phyloP scores from a whole-genome alignment of 768 basidiomycete genomes.

The Naganishia vaughanmartiniae region DNA sequence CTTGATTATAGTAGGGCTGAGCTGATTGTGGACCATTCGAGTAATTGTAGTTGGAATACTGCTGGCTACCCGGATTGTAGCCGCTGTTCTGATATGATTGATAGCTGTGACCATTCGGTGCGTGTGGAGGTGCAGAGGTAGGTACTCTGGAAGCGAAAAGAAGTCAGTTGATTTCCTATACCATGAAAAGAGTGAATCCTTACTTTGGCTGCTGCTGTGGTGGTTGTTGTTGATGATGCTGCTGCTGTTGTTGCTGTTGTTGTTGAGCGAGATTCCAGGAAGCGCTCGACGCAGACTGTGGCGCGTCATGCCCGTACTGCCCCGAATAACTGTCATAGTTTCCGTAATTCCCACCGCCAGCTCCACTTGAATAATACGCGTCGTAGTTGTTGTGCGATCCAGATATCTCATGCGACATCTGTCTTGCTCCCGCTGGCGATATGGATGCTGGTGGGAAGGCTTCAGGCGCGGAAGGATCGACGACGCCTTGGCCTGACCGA shows the following conservation, averaged over 20 bases:
- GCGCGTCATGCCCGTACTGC: constrained; percentile 29
- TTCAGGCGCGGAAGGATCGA: constrained; percentile 12
- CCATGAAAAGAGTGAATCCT: not conserved
- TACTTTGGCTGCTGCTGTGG: constrained; percentile 1
- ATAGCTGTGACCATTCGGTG: not conserved
- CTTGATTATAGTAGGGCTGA: constrained; percentile 18
- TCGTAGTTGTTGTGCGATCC: constrained; percentile 27
- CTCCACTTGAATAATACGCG: not conserved
- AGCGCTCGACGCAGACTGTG: constrained; percentile 32
- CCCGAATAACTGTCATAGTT: constrained; percentile 29
- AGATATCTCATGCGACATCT: constrained; percentile 19
- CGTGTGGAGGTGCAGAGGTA: constrained; percentile 34
- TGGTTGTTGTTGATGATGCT: constrained; percentile 26
- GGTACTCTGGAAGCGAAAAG: constrained; percentile 24
- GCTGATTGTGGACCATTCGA: constrained; percentile 15
- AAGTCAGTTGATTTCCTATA: not conserved
- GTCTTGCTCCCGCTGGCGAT: constrained; percentile 7
- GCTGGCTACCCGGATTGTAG: not conserved
- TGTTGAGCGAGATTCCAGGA: constrained; percentile 27
- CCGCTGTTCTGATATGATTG: not conserved
- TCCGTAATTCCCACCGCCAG: constrained; percentile 7
- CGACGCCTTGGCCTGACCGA: constrained; percentile 15
- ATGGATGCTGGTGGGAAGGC: constrained; percentile 15
- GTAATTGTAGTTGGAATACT: constrained; percentile 10
- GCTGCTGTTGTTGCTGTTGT: constrained; percentile 18